phyloP scores from a whole-genome alignment of 2,329 filamentous ascomycete genomes.

The Colletotrichum liaoningense region DNA sequence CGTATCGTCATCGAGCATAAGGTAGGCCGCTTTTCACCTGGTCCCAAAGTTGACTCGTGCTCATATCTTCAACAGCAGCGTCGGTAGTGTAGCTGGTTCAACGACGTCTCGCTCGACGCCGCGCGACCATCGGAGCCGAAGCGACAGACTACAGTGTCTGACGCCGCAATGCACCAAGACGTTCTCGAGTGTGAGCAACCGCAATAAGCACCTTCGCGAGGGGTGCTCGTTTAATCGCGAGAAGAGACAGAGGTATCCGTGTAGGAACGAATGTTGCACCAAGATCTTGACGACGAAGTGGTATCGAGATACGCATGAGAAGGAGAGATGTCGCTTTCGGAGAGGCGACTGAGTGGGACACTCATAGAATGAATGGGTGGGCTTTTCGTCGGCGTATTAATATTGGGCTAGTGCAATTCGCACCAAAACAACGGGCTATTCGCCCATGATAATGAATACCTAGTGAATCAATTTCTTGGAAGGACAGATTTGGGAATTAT shows the following conservation, averaged over 20 bases:
- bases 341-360: neutral
- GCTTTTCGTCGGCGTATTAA: neutral
- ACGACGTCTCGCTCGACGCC: neutral
- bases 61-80: conserved; percentile 11
- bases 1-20: conserved; percentile 23
- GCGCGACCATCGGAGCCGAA: conserved; percentile 13
- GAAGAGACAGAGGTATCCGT: conserved; percentile 39
- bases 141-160: conserved; percentile 36
- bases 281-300: conserved; percentile 43
- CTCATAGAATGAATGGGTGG: neutral
- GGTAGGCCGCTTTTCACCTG: neutral
- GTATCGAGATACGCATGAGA: conserved; percentile 44
- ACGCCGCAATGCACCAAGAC: conserved; percentile 40
- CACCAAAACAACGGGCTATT: neutral
- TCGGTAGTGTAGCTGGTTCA: neutral
- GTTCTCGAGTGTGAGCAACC: conserved; percentile 45
- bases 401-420: neutral
- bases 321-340: conserved; percentile 41
- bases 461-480: too few relatives aligned
- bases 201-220: conserved; percentile 46
- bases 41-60: too few relatives aligned
- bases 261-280: conserved; percentile 41
- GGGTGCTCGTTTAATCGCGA: conserved; percentile 41
- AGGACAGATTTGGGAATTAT: neutral
- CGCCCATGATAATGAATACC: too few relatives aligned